phyloP scores from a whole-genome alignment of 495 filamentous ascomycete genomes.

The Xylaria castorea region DNA sequence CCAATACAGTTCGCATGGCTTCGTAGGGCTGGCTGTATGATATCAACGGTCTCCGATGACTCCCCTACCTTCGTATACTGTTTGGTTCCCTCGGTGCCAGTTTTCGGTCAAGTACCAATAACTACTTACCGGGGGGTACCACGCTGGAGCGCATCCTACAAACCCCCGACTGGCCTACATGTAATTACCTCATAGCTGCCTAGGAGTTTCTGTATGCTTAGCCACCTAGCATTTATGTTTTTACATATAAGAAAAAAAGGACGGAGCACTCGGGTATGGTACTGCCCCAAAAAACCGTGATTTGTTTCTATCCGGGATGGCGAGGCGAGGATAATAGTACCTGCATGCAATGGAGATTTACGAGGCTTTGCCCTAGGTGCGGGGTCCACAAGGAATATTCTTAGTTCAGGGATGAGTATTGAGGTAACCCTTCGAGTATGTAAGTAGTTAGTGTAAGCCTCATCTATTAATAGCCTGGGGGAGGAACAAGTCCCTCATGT shows the following conservation, averaged over 20 bases:
- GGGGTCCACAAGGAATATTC: constrained; percentile 8
- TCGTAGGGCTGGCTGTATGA: constrained; percentile 10
- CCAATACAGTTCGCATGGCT: background rate
- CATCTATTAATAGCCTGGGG: constrained; percentile 21
- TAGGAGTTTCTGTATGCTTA: background rate
- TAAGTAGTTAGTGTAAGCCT: background rate
- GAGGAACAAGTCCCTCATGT: background rate
- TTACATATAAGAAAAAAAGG: too few species aligned
- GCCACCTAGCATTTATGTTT: background rate
- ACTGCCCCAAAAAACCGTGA: background rate
- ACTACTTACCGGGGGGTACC: too few species aligned
- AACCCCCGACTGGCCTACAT: background rate
- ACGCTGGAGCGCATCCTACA: background rate
- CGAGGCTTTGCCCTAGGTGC: background rate
- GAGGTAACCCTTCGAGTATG: background rate
- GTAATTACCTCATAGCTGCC: background rate
- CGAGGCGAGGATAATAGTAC: background rate
- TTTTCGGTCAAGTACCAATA: background rate
- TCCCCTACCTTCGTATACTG: background rate
- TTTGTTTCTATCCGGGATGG: background rate
- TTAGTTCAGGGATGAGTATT: background rate
- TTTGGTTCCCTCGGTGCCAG: background rate
- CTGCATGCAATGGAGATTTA: background rate
- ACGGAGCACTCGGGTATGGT: background rate
- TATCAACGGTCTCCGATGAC: background rate